Evolutionary conservation across 192 early-diverging fungal genomes (phyloP).

Genomic region (Podila minutissima): DNA sequence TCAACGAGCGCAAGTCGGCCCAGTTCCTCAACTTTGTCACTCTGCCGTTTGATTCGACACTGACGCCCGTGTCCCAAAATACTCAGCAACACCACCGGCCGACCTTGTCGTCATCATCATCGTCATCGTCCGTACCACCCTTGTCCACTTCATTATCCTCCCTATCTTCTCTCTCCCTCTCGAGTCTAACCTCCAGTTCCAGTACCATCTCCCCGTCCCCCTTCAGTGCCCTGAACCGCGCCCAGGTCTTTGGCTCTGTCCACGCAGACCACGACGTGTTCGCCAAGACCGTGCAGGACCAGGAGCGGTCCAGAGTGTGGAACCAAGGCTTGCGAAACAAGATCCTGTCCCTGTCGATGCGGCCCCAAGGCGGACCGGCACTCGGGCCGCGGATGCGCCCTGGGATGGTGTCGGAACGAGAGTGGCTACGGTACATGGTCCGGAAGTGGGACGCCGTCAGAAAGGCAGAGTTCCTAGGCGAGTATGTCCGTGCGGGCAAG

Average conservation of each 20-base stretch:
- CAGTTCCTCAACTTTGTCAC: slow-evolving; percentile 27
- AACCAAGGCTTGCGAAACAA: slow-evolving; percentile 31
- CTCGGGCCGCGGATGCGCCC: slow-evolving; percentile 33
- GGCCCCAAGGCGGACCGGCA: slow-evolving; percentile 38
- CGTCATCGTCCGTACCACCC: background rate
- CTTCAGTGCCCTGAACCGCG: background rate
- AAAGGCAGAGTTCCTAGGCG: slow-evolving; percentile 33
- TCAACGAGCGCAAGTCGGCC: background rate
- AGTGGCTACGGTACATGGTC: slow-evolving; percentile 36
- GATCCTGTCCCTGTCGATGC: slow-evolving; percentile 39
- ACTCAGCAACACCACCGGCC: background rate
- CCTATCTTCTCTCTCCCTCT: background rate
- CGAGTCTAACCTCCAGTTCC: background rate
- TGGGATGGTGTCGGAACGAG: slow-evolving; percentile 32
- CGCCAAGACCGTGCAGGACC: slow-evolving; percentile 16
- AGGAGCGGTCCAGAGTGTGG: slow-evolving; percentile 35
- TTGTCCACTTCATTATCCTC: background rate
- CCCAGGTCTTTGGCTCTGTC: background rate
- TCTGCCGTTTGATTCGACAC: slow-evolving; percentile 25
- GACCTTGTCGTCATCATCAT: background rate
- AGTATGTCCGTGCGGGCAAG: slow-evolving; percentile 27
- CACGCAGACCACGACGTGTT: slow-evolving; percentile 9
- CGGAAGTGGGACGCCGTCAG: slow-evolving; percentile 33
- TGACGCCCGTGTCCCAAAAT: background rate
- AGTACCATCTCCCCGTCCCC: slow-evolving; percentile 1